Evolutionary conservation across 2,329 filamentous ascomycete species (phyloP).

Genomic region (Helicocarpus griseus): DNA sequence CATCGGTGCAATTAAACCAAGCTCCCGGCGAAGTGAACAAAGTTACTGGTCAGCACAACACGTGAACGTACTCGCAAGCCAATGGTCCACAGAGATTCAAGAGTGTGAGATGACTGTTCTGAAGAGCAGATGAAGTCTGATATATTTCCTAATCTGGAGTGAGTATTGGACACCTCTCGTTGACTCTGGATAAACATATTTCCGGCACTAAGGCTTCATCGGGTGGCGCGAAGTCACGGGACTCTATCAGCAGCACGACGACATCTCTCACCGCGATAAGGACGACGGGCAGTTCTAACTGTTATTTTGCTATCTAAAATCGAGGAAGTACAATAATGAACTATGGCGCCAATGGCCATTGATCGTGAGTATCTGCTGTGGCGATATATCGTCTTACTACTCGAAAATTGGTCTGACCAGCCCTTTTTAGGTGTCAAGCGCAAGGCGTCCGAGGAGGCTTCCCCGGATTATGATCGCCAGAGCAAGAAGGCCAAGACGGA

Average conservation of each 20-base stretch:
- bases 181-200: constrained; percentile 2
- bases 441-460: constrained; percentile 41
- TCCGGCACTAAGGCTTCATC: not conserved
- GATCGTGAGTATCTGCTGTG: constrained; percentile 22
- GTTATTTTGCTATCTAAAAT: not conserved
- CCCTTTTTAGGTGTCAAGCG: constrained; percentile 30
- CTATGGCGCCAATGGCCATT: constrained; percentile 19
- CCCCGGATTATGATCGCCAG: constrained; percentile 32
- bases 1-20: constrained; percentile 25
- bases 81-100: not conserved
- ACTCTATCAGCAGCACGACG: not conserved
- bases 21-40: not conserved
- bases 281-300: not conserved
- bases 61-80: not conserved
- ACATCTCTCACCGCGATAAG: not conserved
- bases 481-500: constrained; percentile 42
- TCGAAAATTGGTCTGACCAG: not conserved
- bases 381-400: not conserved
- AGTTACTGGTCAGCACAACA: not conserved
- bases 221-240: not conserved
- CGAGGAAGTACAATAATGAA: constrained; percentile 2
- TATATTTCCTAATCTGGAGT: not conserved
- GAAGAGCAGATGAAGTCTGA: not conserved
- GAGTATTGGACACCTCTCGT: not conserved
- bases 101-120: not conserved